Base-by-base conservation (phyloP, 2,329 filamentous ascomycete genomes). In the Periconia macrospinosa region DNA sequence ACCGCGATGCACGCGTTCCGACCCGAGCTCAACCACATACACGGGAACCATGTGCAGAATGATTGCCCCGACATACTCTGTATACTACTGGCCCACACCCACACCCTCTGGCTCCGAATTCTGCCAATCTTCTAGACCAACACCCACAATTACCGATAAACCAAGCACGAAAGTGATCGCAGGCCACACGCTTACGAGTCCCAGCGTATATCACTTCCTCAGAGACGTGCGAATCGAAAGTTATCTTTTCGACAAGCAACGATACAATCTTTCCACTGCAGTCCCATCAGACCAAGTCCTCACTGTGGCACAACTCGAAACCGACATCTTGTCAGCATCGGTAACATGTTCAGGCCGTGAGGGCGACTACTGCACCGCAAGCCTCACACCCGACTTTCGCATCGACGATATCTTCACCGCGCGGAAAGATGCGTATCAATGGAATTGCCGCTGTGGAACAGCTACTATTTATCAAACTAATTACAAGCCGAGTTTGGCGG, bases 181-280 rank as follows among this genome's bases (percentile, higher is more conserved):
- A n/a, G 45, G 45, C 7, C 45, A 37, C 11, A 47, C 45, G 11
- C 30, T 47, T 11, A 47, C 45, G 13, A 47, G 45, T 37, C 45
- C 45, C n/a, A 47, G 45, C 18, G 45, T 47, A 6, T 47, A 47
- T 18, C 23, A 47, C n/a, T 47, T 47, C 20, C 11, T 47, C 10
- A 47, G 20, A 37, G 45, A 37, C 18, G 45, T 35, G 14, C 14
- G n/a, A 33, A 23, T 47, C 14, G 45, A 47, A 17, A 47, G 14
- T 15, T 47, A 47, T 47, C 35, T 47, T 10, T 47, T 23, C 30
- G 13, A 18, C 27, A 6, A 40, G 13, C 23, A 47, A 47, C 45
- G 20, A 23, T 35, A 33, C 20, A 47, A 17, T 23, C n/a, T 40
- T 27, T 35, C 23, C 7, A 18, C 18, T 23, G 45, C 30, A 18